phyloP scores from a whole-genome alignment of 257 asterid species.

The Nemophila menziesii region DNA sequence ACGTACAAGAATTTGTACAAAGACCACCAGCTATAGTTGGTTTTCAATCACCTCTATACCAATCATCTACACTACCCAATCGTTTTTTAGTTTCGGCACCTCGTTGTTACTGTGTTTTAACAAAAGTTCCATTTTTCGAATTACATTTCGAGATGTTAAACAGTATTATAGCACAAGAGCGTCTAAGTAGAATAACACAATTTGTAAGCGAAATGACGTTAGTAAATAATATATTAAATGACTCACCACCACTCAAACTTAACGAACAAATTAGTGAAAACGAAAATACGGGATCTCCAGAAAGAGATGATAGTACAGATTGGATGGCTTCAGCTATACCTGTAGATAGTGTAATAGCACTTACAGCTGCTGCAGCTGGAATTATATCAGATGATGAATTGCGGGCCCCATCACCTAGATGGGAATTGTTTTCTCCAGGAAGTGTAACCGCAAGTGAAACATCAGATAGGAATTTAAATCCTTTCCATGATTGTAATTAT shows the following conservation, averaged over 20 bases:
- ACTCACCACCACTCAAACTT: slow-evolving; percentile 29
- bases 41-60: slow-evolving; percentile 43
- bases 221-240: slow-evolving; percentile 27
- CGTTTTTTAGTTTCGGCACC: slow-evolving; percentile 85
- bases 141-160: slow-evolving; percentile 78
- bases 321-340: slow-evolving; percentile 72
- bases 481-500: slow-evolving; percentile 32
- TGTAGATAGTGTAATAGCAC: slow-evolving; percentile 44
- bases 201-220: slow-evolving; percentile 51
- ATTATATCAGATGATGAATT: slow-evolving; percentile 55
- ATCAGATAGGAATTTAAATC: slow-evolving; percentile 32
- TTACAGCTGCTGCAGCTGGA: slow-evolving; percentile 79
- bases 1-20: slow-evolving; percentile 76
- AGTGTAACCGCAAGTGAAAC: slow-evolving; percentile 42
- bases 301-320: slow-evolving; percentile 32
- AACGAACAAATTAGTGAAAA: slow-evolving; percentile 26
- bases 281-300: slow-evolving; percentile 28
- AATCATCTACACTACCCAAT: slow-evolving; percentile 34
- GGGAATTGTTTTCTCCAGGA: slow-evolving; percentile 43
- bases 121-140: slow-evolving; percentile 87
- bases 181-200: slow-evolving; percentile 67
- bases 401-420: slow-evolving; percentile 33
- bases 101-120: slow-evolving; percentile 86
- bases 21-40: slow-evolving; percentile 54
- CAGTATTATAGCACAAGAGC: slow-evolving; percentile 87